Evolutionary conservation across 2,329 filamentous ascomycete genomes (phyloP), one percentile per base, ranked within the genome.

Genomic region (Acrodontium crateriforme): DNA sequence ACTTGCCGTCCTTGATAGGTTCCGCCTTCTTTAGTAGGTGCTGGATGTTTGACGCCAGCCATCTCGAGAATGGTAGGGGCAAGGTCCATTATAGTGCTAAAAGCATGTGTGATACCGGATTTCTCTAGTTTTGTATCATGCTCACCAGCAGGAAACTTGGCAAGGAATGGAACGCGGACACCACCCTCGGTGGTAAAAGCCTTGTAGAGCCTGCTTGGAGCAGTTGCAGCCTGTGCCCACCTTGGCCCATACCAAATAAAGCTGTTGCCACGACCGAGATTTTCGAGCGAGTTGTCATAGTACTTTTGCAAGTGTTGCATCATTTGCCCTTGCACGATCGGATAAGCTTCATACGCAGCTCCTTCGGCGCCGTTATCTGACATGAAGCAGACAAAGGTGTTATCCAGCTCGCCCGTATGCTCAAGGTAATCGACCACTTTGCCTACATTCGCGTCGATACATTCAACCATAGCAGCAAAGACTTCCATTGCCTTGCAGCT

Each of bases 321-420:
- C 8, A 13, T n/a, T 14, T 58, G 58, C 25, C 63, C 62, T 29
- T 64, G 56, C 4, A 72, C 60, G 29, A 72, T 65, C 0, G 69
- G 70, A 29, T 66, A 63, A 4, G 69, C 66, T 40, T 74, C 69
- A 36, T 69, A 68, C 2, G 60, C 60, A 10, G 65, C 66, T 8
- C 69, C 69, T 38, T 74, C 70, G 8, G 69, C 69, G 2, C 70
- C 70, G 35, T 75, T 75, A 49, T 75, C 70, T 1, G 62, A 69
- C 55, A 74, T 65, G 57, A 76, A 75, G 42, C 65, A 62, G 27
- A 77, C 58, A 35, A 75, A 68, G 2, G 71, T 77, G 45, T 75
- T 73, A 36, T 76, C 71, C 1, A 70, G 55, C 43, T 76, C 70
- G 31, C 62, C 67, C 2, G 62, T 66, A 23, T 59, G 45, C 31